Base-by-base conservation (phyloP, 78 protist species). In the Planoprotostelium fungivorum region DNA sequence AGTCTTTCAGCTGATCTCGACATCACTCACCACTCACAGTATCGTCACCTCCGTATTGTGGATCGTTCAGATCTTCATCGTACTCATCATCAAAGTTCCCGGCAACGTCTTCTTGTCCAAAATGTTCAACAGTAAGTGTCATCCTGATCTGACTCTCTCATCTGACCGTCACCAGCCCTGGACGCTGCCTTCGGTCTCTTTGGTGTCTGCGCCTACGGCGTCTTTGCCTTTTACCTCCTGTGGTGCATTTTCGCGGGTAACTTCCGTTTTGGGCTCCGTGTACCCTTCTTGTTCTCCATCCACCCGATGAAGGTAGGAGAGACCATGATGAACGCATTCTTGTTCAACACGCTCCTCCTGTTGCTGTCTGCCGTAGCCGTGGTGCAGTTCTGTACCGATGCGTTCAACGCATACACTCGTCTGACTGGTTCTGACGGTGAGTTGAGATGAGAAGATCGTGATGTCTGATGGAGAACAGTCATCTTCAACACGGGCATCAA, bases 291-390 rank as follows among this genome's bases (percentile, higher is more conserved):
- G 25, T 89, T 97, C 91, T 91, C 97, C 37, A 89, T 97, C 89
- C 98, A 97, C 91, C 97, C 97, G 38, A 96, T 97, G 97, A 90
- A 91, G 38, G 84, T 90, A 36, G 95, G 96, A 29, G 96, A 39
- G 36, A 98, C 99, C 83, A 85, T 95, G 93, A 95, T 97, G 98
- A 98, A 96, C 94, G 96, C 98, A 29, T 92, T 98, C 88, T 87
- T 98, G 5, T 98, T 98, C 95, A 98, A 98, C 89, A 87, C 93
- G 28, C 93, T 93, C 89, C 83, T 98, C 38, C 89, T 98, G 35
- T 73, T 95, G 29, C 63, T 95, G 31, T 87, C 94, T 39, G 86
- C 97, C 84, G 90, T 97, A 34, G 84, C 97, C 29, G 90, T 96
- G 35, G 63, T 94, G 5, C 98, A 97, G 37, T 97, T 97, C 86